Evolutionary conservation across 495 filamentous ascomycete genomes (phyloP).

Genomic region (Aspergillus leporis): DNA sequence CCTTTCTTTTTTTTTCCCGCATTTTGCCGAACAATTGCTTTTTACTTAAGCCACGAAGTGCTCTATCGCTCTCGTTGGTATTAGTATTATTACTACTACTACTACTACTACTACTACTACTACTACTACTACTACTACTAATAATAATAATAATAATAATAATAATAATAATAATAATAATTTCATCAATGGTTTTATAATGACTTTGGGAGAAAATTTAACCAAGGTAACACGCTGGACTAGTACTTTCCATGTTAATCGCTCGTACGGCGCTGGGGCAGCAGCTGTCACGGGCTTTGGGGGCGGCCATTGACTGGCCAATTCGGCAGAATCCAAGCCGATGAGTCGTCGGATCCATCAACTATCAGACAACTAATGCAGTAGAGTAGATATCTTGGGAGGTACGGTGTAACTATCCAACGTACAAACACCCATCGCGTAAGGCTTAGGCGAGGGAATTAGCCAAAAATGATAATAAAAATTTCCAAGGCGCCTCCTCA

Average conservation of each 20-base stretch:
- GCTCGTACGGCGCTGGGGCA: background rate
- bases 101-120: too few species aligned
- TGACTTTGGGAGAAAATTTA: background rate
- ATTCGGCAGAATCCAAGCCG: conserved; percentile 5
- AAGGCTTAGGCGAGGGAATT: background rate
- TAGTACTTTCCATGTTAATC: background rate
- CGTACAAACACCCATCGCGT: background rate
- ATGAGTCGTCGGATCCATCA: background rate
- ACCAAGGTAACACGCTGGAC: background rate
- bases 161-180: too few species aligned
- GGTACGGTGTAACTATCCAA: background rate
- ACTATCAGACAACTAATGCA: background rate
- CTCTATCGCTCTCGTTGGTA: background rate
- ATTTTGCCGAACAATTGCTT: conserved; percentile 5
- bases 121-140: too few species aligned
- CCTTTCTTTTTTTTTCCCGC: conserved; percentile 3
- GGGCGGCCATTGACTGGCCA: conserved; percentile 6
- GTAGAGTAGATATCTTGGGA: background rate
- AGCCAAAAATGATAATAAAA: background rate
- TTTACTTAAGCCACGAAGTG: background rate
- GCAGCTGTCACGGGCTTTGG: conserved; percentile 9
- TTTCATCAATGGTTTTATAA: background rate
- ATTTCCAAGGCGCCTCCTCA: background rate
- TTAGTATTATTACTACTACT: background rate
- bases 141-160: too few species aligned